Evolutionary conservation across 2,329 filamentous ascomycete genomes (phyloP).

Genomic region (Aspergillus niger): DNA sequence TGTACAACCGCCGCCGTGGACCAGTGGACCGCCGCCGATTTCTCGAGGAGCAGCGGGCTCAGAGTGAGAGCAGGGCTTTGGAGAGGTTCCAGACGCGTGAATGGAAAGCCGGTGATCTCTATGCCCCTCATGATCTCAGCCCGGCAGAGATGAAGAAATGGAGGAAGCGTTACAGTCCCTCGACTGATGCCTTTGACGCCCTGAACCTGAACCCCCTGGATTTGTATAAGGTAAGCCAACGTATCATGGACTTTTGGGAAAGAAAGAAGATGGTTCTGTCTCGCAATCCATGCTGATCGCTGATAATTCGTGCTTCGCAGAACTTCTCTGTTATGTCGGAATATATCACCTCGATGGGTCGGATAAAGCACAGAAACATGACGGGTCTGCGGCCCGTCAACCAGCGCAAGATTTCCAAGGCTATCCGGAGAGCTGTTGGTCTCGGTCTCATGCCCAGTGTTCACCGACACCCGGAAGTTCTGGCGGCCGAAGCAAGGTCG

Average conservation of each 20-base stretch:
- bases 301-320: constrained; percentile 48
- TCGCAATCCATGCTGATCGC: constrained; percentile 2
- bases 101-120: constrained; percentile 80
- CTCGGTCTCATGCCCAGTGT: constrained; percentile 90
- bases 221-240: constrained; percentile 76
- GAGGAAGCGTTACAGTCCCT: constrained; percentile 59
- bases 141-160: constrained; percentile 79
- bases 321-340: constrained; percentile 92
- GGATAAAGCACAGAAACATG: constrained; percentile 73
- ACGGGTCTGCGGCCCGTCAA: constrained; percentile 86
- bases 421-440: constrained; percentile 83
- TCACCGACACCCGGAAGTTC: constrained; percentile 81
- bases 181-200: constrained; percentile 74
- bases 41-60: constrained; percentile 39
- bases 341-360: constrained; percentile 80
- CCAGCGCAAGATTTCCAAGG: constrained; percentile 90
- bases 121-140: constrained; percentile 84
- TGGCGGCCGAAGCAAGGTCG: constrained; percentile 49
- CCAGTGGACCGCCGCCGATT: constrained; percentile 36
- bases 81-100: constrained; percentile 58
- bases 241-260: constrained; percentile 10
- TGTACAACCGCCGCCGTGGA: constrained; percentile 25
- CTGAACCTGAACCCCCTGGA: constrained; percentile 77
- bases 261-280: not conserved
- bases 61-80: constrained; percentile 41